A percentile compares a stretch with the other conserved stretches of the same genome.
Conservation (phyloP, 192 early-diverging fungal genomes). For the Coemansia sp. region DNA sequence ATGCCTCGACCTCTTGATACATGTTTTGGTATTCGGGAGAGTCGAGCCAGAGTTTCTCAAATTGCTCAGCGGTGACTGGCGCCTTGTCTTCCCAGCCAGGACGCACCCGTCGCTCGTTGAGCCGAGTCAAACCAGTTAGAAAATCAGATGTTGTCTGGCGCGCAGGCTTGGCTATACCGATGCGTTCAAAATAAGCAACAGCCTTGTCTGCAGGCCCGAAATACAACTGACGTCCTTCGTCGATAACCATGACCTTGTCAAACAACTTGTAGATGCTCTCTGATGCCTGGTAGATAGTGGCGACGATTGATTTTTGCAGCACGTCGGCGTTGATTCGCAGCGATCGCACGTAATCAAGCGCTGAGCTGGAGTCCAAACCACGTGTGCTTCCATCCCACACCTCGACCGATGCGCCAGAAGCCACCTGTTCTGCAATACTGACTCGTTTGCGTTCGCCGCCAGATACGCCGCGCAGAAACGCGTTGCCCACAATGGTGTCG, state of each 20-base stretch:
- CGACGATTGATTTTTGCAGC: conserved; percentile 62
- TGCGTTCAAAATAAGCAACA: conserved; percentile 51
- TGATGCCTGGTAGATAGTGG: conserved; percentile 73
- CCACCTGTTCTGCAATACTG: conserved; percentile 76
- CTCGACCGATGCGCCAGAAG: conserved; percentile 60
- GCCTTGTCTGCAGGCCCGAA: conserved; percentile 56
- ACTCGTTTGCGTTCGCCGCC: conserved; percentile 79
- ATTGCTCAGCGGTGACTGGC: conserved; percentile 62
- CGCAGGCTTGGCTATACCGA: conserved; percentile 57
- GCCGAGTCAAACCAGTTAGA: conserved; percentile 62
- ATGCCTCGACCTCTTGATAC: conserved; percentile 46
- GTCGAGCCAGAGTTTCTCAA: conserved; percentile 58
- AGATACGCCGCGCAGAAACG: conserved; percentile 75
- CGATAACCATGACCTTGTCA: conserved; percentile 57
- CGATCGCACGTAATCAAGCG: conserved; percentile 75
- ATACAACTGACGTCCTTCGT: conserved; percentile 57
- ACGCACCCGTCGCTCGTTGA: conserved; percentile 57
- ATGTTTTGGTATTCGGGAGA: conserved; percentile 49
- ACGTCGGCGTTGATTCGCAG: conserved; percentile 74
- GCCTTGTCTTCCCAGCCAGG: conserved; percentile 58
- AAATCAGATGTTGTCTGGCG: conserved; percentile 66
- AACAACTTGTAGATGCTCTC: conserved; percentile 66
- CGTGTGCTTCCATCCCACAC: conserved; percentile 72
- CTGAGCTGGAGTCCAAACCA: conserved; percentile 79
- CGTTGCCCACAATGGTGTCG: conserved; percentile 66